Base-by-base conservation (phyloP, 176 grass and related monocot species). In the Oryza australiensis region DNA sequence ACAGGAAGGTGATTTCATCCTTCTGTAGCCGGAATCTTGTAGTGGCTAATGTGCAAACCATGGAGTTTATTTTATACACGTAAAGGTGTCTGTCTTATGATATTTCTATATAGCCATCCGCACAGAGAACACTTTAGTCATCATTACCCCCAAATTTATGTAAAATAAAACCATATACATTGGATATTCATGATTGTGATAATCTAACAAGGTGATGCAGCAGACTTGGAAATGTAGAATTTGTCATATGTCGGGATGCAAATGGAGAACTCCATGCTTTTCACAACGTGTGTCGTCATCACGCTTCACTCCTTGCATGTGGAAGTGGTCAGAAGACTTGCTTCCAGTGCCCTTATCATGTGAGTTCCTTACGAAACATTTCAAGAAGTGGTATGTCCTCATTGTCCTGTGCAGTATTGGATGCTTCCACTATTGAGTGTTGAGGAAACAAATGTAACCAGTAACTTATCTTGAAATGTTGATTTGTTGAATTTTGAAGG, bases 211-310 rank as follows among this genome's bases (percentile, higher is more conserved):
- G 67, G 41, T 81, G 80, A 86, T 67, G 64, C 59, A 75, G 85
- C 89, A 95, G 93, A 85, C 84, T 95, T 16, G 93, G 96, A 83
- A 91, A 93, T 84, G 87, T 95, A 64, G 82, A 95, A 79, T 98
- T 93, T 80, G 49, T 95, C 69, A 37, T 95, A 75, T 98, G 92
- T 40, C 87, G 88, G 49, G 89, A 91, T 78, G 77, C 85, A 79
- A 65, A 88, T 72, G 93, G 96, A 73, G 49, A 79, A 66, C 90
- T 95, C 59, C 85, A 40, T 51, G 91, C 88, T 84, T 99, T 95
- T 87, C 96, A 95, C 87, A 99, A 99, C 72, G 96, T 95, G 12
- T 99, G 91, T 66, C 84, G 84, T 72, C 96, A 98, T 74, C 96
- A 95, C 59, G 93, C 96, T 10, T 93, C 96, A 72, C 82, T 99